Percentiles rank a stretch among this genome's conserved stretches.
phyloP scores from a whole-genome alignment of 192 early-diverging fungal genomes.

The Mortierella hygrophila region DNA sequence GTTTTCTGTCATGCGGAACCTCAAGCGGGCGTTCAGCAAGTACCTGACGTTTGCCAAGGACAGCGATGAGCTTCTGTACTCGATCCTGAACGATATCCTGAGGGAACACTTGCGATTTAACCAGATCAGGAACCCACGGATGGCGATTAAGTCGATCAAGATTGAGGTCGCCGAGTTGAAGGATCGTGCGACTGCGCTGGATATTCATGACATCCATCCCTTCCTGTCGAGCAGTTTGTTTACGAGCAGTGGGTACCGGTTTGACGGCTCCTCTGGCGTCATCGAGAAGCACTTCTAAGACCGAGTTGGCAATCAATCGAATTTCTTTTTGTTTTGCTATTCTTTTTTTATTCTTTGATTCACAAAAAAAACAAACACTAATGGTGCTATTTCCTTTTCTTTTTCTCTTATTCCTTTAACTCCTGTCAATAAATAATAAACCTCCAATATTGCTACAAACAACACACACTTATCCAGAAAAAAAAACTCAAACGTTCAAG shows the following conservation, averaged over 20 bases:
- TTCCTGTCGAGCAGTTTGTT: conserved; percentile 73
- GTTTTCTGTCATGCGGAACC: conserved; percentile 85
- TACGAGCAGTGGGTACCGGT: conserved; percentile 52
- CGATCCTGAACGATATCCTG: conserved; percentile 79
- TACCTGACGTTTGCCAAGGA: conserved; percentile 85
- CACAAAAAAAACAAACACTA: neutral
- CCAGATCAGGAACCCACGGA: conserved; percentile 69
- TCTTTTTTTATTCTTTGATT: neutral
- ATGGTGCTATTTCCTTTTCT: neutral
- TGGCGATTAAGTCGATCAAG: conserved; percentile 67
- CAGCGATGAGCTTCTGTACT: conserved; percentile 84
- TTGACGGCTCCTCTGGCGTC: conserved; percentile 54
- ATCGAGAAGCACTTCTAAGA: conserved; percentile 55
- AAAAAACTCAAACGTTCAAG: neutral
- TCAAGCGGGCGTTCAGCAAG: conserved; percentile 86
- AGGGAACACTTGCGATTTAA: conserved; percentile 82
- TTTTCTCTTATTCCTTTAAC: neutral
- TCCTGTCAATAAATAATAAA: neutral
- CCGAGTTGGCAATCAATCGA: neutral
- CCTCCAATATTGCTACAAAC: neutral
- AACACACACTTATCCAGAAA: neutral
- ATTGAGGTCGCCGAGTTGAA: conserved; percentile 78
- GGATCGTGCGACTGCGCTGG: conserved; percentile 65
- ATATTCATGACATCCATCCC: conserved; percentile 74
- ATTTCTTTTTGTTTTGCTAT: neutral